Evolutionary conservation across 2,329 filamentous ascomycete species (phyloP), one percentile per base, ranked within the genome.

Genomic region (Talaromyces sp.): DNA sequence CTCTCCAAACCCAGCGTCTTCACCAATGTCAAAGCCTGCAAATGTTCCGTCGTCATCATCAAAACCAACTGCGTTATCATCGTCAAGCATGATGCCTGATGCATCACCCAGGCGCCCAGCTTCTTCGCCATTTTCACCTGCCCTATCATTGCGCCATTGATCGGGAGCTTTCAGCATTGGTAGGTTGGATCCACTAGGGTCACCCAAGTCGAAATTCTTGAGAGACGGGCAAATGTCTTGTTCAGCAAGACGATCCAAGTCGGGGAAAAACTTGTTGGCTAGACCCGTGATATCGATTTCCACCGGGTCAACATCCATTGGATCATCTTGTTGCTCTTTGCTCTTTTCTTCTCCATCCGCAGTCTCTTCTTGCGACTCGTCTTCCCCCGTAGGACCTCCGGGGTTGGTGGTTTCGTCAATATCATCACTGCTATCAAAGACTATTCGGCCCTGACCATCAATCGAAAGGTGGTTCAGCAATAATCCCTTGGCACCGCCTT

Each of bases 381-480:
- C 74, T 68, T 63, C 65, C 65, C 64, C 76, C 68, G 65, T 76
- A 57, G 59, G 61, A 19, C 70, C 70, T 25, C 63, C 60, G 25
- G 69, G 75, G 33, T 79, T 75, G 8, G 76, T 77, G 17, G 81
- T 80, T 60, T 87, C 84, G 61, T 83, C 80, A 17, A 81, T 80
- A 73, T 98, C 95, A 73, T 99, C 93, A 71, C 93, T 98, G 79
- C 93, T 98, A 77, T 99, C 95, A 72, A 99, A 99, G 5, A 99
- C 93, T 64, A 99, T 99, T 39, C 93, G 86, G 49, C 95, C 95
- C 65, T 92, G 87, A 1, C 86, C 85, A 75, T 99, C 95, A 66
- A 99, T 97, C 71, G 93, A 91, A n/a, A 99, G 82, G 75, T 99
- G 93, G 71, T 99, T 99, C 33, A 99, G 83, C 22, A 99, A 82